Evolutionary conservation across 805 yeast genomes (phyloP).

Genomic region (Kodamaea neixiangensis): DNA sequence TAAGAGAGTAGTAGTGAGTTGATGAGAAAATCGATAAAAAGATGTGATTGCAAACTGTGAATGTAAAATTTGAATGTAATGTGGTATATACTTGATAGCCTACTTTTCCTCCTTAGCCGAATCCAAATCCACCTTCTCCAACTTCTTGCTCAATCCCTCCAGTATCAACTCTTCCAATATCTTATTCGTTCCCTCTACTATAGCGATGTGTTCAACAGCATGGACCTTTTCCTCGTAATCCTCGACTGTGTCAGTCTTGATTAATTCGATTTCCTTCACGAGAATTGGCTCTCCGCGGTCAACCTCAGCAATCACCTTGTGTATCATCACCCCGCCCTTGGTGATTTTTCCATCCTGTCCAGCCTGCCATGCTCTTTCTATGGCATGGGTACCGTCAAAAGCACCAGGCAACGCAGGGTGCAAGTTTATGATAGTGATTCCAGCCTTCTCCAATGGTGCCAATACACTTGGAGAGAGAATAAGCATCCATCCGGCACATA

Average conservation of each 20-base stretch:
- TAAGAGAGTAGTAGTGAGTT: background rate
- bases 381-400: constrained; percentile 96
- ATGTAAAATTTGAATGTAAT: background rate
- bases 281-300: constrained; percentile 90
- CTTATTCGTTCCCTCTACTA: constrained; percentile 83
- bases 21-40: too few species aligned
- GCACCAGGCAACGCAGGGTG: constrained; percentile 98
- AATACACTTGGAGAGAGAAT: constrained; percentile 80
- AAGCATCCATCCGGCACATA: constrained; percentile 99
- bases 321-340: constrained; percentile 94
- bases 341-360: constrained; percentile 80
- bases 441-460: constrained; percentile 57
- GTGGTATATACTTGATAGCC: background rate
- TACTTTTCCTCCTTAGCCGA: background rate
- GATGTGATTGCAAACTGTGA: background rate
- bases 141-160: background rate
- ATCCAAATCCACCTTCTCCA: constrained; percentile 1
- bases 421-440: constrained; percentile 81
- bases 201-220: constrained; percentile 80
- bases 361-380: constrained; percentile 93
- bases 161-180: constrained; percentile 47
- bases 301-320: constrained; percentile 92
- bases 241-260: constrained; percentile 74
- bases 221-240: constrained; percentile 84
- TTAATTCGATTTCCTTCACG: constrained; percentile 73